Percentiles rank a stretch among this genome's conserved stretches.
Conservation (phyloP, 2,329 filamentous ascomycete species). For the Venturia effusa region DNA sequence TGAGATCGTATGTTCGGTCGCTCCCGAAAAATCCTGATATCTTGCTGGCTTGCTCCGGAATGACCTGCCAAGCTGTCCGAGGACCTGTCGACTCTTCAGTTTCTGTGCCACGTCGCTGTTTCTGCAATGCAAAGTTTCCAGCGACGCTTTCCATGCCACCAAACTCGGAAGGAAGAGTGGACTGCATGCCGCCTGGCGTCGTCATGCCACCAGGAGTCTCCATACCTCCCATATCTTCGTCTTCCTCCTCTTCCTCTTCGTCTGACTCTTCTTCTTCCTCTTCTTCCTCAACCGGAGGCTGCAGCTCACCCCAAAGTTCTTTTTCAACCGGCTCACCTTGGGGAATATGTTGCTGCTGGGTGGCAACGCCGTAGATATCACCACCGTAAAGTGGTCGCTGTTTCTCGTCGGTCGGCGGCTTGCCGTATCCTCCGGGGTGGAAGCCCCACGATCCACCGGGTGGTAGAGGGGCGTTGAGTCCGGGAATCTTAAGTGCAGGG, state of each 20-base stretch:
- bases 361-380: constrained; percentile 78
- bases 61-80: constrained; percentile 75
- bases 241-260: constrained; percentile 53
- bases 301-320: constrained; percentile 83
- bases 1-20: constrained; percentile 86
- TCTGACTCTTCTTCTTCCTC: constrained; percentile 51
- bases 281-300: constrained; percentile 65
- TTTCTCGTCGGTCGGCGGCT: constrained; percentile 87
- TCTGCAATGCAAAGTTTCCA: constrained; percentile 85
- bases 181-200: constrained; percentile 71
- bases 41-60: constrained; percentile 77
- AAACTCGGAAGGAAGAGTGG: constrained; percentile 71
- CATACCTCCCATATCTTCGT: constrained; percentile 56
- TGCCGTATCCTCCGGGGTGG: constrained; percentile 89
- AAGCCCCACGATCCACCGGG: constrained; percentile 89
- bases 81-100: constrained; percentile 70
- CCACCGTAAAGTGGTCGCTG: constrained; percentile 87
- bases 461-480: constrained; percentile 86
- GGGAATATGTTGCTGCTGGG: constrained; percentile 47
- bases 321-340: constrained; percentile 74
- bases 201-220: constrained; percentile 69
- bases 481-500: constrained; percentile 87
- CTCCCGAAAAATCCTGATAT: constrained; percentile 93
- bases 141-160: constrained; percentile 64
- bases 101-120: constrained; percentile 72